A percentile compares a stretch with the other conserved stretches of the same genome.
Conservation (phyloP, 148 eudicot genomes). For the Camellia japonica region DNA sequence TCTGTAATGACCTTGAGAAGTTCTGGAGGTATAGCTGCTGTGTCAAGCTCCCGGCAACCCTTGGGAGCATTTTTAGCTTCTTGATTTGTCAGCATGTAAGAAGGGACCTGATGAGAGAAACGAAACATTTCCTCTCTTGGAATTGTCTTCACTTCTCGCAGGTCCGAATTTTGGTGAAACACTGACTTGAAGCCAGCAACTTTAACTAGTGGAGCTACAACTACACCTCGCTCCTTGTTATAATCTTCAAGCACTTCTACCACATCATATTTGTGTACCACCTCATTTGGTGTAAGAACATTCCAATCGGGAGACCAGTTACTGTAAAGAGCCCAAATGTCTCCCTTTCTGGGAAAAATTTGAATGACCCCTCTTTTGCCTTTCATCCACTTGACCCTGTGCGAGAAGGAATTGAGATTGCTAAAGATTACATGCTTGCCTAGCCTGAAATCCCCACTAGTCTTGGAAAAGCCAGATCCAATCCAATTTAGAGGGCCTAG, state of each 20-base stretch:
- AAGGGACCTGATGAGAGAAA: constrained; percentile 82
- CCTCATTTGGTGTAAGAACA: constrained; percentile 55
- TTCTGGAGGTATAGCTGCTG: constrained; percentile 69
- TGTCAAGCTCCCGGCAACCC: constrained; percentile 78
- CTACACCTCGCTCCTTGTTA: constrained; percentile 50
- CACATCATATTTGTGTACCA: constrained; percentile 68
- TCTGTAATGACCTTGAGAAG: constrained; percentile 50
- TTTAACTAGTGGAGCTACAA: constrained; percentile 58
- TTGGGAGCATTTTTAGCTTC: constrained; percentile 59
- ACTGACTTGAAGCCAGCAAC: constrained; percentile 72
- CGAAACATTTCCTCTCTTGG: constrained; percentile 71
- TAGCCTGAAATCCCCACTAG: constrained; percentile 63
- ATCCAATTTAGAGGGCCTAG: constrained; percentile 59
- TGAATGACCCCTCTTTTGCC: constrained; percentile 46
- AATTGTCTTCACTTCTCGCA: constrained; percentile 38
- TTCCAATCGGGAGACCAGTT: constrained; percentile 83
- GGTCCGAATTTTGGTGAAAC: constrained; percentile 41
- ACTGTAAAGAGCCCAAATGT: constrained; percentile 80
- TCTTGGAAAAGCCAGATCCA: constrained; percentile 57
- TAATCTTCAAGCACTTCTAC: constrained; percentile 70
- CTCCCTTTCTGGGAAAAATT: constrained; percentile 69
- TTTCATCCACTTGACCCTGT: constrained; percentile 54
- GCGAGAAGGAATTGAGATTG: constrained; percentile 65
- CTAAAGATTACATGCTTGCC: constrained; percentile 45
- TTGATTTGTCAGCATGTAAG: constrained; percentile 58